These are phyloP conservation scores for Cadophora malorum DNA, from an alignment of 2,329 filamentous ascomycete genomes.

Conservation along the genomic window DNA sequence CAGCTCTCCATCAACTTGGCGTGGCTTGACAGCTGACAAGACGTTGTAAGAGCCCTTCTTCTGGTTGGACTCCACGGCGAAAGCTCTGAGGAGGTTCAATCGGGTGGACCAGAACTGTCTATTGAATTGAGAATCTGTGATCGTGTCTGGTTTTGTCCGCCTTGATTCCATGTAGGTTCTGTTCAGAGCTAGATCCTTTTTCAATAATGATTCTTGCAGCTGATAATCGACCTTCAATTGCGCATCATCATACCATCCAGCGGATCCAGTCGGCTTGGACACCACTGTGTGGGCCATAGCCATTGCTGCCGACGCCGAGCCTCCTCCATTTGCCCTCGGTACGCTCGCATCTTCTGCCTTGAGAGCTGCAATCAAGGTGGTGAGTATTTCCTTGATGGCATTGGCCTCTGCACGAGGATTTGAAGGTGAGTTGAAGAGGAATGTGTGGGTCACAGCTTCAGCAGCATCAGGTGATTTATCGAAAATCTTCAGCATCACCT, in stretches of 20 bases:
- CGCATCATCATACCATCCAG: slow-evolving; percentile 81
- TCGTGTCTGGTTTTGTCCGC: slow-evolving; percentile 81
- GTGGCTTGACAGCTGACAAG: slow-evolving; percentile 84
- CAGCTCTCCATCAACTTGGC: slow-evolving; percentile 74
- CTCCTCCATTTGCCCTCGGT: slow-evolving; percentile 39
- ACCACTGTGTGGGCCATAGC: slow-evolving; percentile 76
- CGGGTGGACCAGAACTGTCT: slow-evolving; percentile 94
- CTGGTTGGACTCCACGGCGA: slow-evolving; percentile 88
- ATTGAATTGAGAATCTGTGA: slow-evolving; percentile 82
- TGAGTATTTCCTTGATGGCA: slow-evolving; percentile 81
- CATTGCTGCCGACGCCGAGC: slow-evolving; percentile 70
- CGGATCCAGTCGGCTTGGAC: slow-evolving; percentile 54
- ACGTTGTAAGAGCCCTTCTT: slow-evolving; percentile 93
- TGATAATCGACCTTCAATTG: slow-evolving; percentile 79
- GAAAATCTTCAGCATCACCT: slow-evolving; percentile 94
- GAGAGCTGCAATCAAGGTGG: slow-evolving; percentile 69
- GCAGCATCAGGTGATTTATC: slow-evolving; percentile 66
- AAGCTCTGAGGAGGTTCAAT: slow-evolving; percentile 82
- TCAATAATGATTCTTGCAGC: slow-evolving; percentile 87
- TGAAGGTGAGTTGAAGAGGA: slow-evolving; percentile 82
- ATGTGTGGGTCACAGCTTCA: slow-evolving; percentile 76
- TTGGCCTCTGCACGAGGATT: slow-evolving; percentile 85
- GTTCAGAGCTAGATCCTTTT: slow-evolving; percentile 75
- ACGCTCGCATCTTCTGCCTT: slow-evolving; percentile 51
- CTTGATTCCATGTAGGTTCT: slow-evolving; percentile 88